These are phyloP conservation scores for Hanseniaspora taiwanica DNA, from an alignment of 805 yeast species.

Conservation along the genomic window DNA sequence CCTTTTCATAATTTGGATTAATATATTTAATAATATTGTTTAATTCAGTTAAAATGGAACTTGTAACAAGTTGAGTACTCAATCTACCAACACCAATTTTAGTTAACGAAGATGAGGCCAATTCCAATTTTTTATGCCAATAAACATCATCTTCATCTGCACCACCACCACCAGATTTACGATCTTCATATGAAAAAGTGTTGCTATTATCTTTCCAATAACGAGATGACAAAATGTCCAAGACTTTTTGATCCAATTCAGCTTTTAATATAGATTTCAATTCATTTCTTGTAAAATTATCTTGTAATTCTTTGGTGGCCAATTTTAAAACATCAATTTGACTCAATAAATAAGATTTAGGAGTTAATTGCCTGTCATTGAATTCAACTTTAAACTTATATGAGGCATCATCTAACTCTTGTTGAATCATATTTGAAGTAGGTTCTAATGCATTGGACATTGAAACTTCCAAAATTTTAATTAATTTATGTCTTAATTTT, in stretches of 20 bases:
- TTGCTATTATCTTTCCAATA: conserved; percentile 66
- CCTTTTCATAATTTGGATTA: conserved; percentile 60
- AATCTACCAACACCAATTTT: conserved; percentile 89
- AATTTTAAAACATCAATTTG: conserved; percentile 78
- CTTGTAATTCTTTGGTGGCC: conserved; percentile 76
- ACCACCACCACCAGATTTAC: conserved; percentile 12
- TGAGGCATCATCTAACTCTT: conserved; percentile 84
- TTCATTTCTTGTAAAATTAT: conserved; percentile 70
- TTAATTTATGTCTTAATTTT: conserved; percentile 62
- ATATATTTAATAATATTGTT: conserved; percentile 61
- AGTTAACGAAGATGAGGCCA: conserved; percentile 71
- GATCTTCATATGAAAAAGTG: conserved; percentile 3
- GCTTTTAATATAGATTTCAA: conserved; percentile 64
- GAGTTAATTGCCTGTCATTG: conserved; percentile 86
- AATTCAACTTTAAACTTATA: conserved; percentile 93
- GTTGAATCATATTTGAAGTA: conserved; percentile 71
- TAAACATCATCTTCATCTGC: conserved; percentile 33
- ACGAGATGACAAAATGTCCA: conserved; percentile 76
- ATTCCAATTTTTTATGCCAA: conserved; percentile 82
- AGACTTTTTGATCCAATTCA: conserved; percentile 77
- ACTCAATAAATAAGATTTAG: conserved; percentile 86
- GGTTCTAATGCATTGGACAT: conserved; percentile 86
- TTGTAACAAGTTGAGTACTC: conserved; percentile 71
- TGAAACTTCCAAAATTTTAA: conserved; percentile 75
- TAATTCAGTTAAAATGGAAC: conserved; percentile 66